phyloP scores from a whole-genome alignment of 2,329 filamentous ascomycete genomes.

The Penicillium sp. region DNA sequence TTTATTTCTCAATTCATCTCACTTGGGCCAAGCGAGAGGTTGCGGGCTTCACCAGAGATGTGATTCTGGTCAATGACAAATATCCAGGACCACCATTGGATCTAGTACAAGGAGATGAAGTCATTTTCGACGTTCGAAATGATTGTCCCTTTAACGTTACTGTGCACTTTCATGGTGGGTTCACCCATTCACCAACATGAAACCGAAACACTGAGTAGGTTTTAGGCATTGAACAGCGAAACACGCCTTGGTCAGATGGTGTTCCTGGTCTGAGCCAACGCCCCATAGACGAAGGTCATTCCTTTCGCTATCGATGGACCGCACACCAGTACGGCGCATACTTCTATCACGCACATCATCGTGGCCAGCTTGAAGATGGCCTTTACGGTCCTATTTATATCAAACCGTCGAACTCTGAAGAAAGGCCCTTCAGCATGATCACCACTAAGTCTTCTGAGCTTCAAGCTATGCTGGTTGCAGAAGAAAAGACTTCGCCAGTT shows the following conservation, averaged over 20 bases:
- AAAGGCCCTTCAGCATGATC: constrained; percentile 30
- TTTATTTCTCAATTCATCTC: constrained; percentile 20
- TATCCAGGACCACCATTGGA: constrained; percentile 28
- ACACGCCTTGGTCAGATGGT: constrained; percentile 62
- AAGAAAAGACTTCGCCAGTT: constrained; percentile 48
- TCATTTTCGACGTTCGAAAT: constrained; percentile 30
- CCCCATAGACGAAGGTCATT: constrained; percentile 50
- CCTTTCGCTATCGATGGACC: constrained; percentile 57
- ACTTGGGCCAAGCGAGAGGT: constrained; percentile 27
- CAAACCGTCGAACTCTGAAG: constrained; percentile 21
- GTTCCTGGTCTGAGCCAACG: constrained; percentile 58
- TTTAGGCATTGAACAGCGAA: constrained; percentile 40
- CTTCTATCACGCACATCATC: constrained; percentile 62
- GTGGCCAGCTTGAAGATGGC: constrained; percentile 60
- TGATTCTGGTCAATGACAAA: constrained; percentile 30
- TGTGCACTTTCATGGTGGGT: constrained; percentile 33
- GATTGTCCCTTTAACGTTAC: constrained; percentile 30
- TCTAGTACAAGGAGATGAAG: constrained; percentile 30
- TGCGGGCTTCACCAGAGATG: constrained; percentile 24
- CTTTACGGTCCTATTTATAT: constrained; percentile 59
- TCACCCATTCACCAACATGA: not conserved
- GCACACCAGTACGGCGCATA: constrained; percentile 59
- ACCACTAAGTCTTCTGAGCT: constrained; percentile 33
- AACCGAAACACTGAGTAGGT: not conserved
- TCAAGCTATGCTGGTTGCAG: constrained; percentile 51